Evolutionary conservation across 169 alveolate species (phyloP).

Genomic region (Pseudocohnilembus persalinus): DNA sequence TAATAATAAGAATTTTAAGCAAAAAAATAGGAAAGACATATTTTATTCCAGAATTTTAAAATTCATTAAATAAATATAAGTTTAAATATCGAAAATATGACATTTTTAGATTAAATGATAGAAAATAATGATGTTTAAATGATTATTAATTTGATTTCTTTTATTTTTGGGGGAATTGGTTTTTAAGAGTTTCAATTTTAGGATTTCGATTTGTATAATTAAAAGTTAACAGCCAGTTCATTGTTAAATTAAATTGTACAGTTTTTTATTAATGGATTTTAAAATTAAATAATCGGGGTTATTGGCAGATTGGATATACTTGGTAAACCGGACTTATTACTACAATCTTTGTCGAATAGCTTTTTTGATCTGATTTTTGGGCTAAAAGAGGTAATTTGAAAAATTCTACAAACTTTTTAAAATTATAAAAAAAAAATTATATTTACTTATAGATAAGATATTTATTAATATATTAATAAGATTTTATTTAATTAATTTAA

Average conservation of each 20-base stretch:
- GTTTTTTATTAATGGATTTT: no score
- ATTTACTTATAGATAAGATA: no score
- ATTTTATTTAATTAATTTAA: no score
- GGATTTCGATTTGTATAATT: background rate
- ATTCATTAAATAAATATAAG: no score
- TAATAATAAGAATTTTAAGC: background rate
- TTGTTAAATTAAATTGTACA: no score
- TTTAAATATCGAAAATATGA: background rate
- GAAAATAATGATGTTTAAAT: no score
- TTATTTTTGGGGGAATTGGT: background rate
- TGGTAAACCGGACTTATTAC: background rate
- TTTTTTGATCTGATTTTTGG: background rate
- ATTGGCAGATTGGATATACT: background rate
- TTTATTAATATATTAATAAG: no score
- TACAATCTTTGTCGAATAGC: background rate
- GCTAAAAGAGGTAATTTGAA: background rate
- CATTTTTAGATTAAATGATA: background rate
- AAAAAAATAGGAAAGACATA: background rate
- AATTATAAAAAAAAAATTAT: no score
- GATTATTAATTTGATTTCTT: background rate
- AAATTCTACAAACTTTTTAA: no score
- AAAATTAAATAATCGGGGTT: background rate
- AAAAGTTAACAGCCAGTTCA: background rate
- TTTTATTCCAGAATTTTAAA: no score
- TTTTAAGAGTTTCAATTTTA: no score